phyloP scores from a whole-genome alignment of 1,284 basidiomycete genomes.

The Melampsora larici-populina region DNA sequence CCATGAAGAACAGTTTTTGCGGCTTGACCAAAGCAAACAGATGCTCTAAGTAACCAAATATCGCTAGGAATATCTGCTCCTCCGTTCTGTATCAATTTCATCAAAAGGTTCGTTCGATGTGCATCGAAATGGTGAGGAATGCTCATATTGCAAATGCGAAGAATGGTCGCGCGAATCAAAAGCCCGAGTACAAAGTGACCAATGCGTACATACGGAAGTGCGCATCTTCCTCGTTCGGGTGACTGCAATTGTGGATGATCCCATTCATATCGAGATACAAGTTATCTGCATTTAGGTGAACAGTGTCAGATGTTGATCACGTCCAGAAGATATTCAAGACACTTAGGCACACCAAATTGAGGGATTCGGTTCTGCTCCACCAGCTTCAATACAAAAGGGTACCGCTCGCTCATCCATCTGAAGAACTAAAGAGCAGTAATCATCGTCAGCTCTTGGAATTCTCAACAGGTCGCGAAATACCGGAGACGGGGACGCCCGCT shows the following conservation, averaged over 20 bases:
- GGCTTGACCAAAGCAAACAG: conserved; percentile 97
- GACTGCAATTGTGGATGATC: conserved; percentile 91
- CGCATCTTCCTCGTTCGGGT: conserved; percentile 84
- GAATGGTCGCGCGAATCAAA: neutral
- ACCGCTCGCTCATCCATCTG: conserved; percentile 73
- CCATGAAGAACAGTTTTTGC: conserved; percentile 70
- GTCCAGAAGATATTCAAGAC: neutral
- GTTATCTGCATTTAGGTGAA: conserved; percentile 60
- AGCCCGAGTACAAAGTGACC: neutral
- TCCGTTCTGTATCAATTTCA: conserved; percentile 61
- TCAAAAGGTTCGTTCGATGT: neutral
- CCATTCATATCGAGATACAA: conserved; percentile 96
- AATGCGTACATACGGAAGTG: conserved; percentile 70
- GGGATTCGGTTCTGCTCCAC: conserved; percentile 97
- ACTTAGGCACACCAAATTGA: conserved; percentile 60
- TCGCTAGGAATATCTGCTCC: conserved; percentile 93
- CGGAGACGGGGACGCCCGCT: too few species aligned
- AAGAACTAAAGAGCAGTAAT: conserved; percentile 57
- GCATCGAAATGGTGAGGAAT: conserved; percentile 1
- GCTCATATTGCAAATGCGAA: neutral
- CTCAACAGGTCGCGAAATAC: too few species aligned
- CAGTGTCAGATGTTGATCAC: neutral
- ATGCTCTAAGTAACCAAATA: conserved; percentile 95
- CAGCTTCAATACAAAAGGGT: conserved; percentile 94
- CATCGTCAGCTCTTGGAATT: neutral